Base-by-base conservation (phyloP, 108 stramenopile species). In the Nitzschia inconspicua region DNA sequence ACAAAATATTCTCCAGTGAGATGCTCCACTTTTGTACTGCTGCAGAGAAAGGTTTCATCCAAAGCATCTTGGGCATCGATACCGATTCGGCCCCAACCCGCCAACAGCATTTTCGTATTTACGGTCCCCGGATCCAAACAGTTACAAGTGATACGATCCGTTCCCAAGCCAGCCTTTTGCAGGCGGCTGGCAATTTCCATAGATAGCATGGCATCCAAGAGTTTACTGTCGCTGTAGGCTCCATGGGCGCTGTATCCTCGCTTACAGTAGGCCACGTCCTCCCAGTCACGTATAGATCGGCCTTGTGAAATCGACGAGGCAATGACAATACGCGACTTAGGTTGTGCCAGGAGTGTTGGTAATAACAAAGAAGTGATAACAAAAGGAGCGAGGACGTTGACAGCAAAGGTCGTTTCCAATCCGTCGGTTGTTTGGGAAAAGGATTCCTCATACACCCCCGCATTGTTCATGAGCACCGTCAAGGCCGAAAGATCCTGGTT, bases 61-160 rank as follows among this genome's bases (percentile, higher is more conserved):
- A 66, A 46, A 13, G 69, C 69, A 24, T 49, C 44, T 13, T 56
- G 32, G 1, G 63, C 54, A 25, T 60, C 56, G 30, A 96, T 93
- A 41, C 95, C 95, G 51, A 82, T 82, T n/a, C 78, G 58, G 5
- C 95, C 95, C 95, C 95, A 96, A 13, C 93, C 93, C 2, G 90
- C 92, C 43, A 89, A 58, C 0, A 96, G 69, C 93, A 95, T 96
- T 60, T 94, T 95, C 3, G 93, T 96, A 73, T 96, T 95, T 30
- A 96, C 95, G 0, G 93, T 96, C 6, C 95, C 93, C 1, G 95
- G 95, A 70, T 96, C 95, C 51, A 93, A 25, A 48, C 55, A 58
- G 43, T 63, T 66, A 63, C 75, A 78, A n/a, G 55, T 76, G 51
- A 81, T 65, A 11, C 40, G 14, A 11, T 68, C 22, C 24, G 65